Conservation (phyloP, 2,329 filamentous ascomycete species). For the Aspergillus quadrilineatus region DNA sequence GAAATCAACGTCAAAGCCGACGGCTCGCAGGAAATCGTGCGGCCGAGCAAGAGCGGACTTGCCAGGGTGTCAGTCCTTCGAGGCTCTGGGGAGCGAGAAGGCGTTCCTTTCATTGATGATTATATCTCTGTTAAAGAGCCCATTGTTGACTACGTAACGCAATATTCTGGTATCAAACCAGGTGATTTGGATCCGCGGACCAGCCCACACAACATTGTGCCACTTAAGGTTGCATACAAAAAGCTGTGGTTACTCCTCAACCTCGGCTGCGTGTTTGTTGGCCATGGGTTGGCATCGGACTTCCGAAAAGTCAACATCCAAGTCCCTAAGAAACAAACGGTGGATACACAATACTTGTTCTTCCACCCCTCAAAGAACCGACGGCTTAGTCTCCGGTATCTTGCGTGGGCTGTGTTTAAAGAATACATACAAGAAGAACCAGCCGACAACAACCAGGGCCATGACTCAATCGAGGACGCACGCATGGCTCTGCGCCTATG, state of each 20-base stretch:
- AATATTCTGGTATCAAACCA: slow-evolving; percentile 85
- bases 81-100: slow-evolving; percentile 72
- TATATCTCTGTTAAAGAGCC: slow-evolving; percentile 90
- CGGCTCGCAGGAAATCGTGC: slow-evolving; percentile 85
- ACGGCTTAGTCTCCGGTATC: slow-evolving; percentile 85
- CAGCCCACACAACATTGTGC: slow-evolving; percentile 79
- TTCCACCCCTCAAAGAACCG: slow-evolving; percentile 76
- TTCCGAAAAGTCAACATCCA: slow-evolving; percentile 99
- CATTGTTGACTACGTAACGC: slow-evolving; percentile 92
- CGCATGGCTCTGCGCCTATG: slow-evolving; percentile 85
- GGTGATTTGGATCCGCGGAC: slow-evolving; percentile 77
- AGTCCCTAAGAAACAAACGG: slow-evolving; percentile 82
- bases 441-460: slow-evolving; percentile 48
- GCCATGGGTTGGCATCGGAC: slow-evolving; percentile 89
- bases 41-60: slow-evolving; percentile 84
- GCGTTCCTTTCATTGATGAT: slow-evolving; percentile 90
- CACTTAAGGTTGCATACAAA: slow-evolving; percentile 91
- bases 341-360: slow-evolving; percentile 92
- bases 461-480: slow-evolving; percentile 95
- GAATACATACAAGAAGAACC: slow-evolving; percentile 91
- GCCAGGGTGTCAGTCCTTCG: slow-evolving; percentile 91
- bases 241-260: slow-evolving; percentile 97
- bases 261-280: slow-evolving; percentile 87
- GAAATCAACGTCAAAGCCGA: slow-evolving; percentile 97
- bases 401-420: slow-evolving; percentile 87